Percentiles rank a stretch among this genome's conserved stretches.
Conservation (phyloP, 2,329 filamentous ascomycete genomes). For the Colletotrichum incanum region DNA sequence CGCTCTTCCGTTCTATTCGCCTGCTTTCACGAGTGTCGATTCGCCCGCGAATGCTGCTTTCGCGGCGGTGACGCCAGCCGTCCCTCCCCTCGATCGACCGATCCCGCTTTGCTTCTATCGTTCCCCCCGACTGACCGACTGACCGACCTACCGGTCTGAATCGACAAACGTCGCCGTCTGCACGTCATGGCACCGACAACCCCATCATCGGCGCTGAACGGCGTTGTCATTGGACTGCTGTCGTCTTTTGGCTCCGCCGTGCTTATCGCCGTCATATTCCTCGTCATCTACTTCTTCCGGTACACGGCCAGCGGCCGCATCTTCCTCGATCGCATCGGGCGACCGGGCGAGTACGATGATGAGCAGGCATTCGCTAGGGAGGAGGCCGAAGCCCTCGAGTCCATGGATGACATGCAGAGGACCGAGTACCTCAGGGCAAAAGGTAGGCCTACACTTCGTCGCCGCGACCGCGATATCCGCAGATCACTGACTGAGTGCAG, state of each 20-base stretch:
- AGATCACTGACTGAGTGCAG: conserved; percentile 61
- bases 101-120: conserved; percentile 19
- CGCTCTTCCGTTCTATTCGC: neutral
- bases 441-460: conserved; percentile 70
- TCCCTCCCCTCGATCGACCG: conserved; percentile 40
- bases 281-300: conserved; percentile 92
- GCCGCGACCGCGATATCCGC: conserved; percentile 11
- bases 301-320: conserved; percentile 92
- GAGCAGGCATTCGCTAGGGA: conserved; percentile 95
- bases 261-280: conserved; percentile 84
- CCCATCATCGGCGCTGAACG: conserved; percentile 70
- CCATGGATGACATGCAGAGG: conserved; percentile 93
- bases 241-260: conserved; percentile 94
- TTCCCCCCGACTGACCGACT: conserved; percentile 14
- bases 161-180: conserved; percentile 39
- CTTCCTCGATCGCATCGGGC: conserved; percentile 91
- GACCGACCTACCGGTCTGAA: conserved; percentile 35
- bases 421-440: conserved; percentile 95
- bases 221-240: conserved; percentile 94
- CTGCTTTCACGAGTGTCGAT: conserved; percentile 16
- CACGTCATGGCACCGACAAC: conserved; percentile 46
- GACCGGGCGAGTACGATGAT: conserved; percentile 97
- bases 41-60: conserved; percentile 42
- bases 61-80: conserved; percentile 46
- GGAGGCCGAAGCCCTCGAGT: conserved; percentile 94